A percentile compares a stretch with the other conserved stretches of the same genome.
These are phyloP conservation scores for Lentinula lateritia DNA, from an alignment of 768 basidiomycete genomes.

Conservation along the genomic window DNA sequence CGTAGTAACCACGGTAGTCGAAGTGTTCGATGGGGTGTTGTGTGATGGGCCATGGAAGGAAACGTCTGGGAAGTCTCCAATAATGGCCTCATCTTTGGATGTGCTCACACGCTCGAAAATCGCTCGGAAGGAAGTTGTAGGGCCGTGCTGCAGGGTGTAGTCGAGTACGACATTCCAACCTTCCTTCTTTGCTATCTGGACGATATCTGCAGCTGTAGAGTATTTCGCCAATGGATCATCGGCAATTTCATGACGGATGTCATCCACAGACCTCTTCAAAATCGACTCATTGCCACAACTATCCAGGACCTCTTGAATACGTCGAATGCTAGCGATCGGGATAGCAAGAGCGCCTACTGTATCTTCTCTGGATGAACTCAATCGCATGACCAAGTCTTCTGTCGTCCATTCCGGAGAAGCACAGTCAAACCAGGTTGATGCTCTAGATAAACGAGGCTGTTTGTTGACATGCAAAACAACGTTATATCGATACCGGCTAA, in stretches of 20 bases:
- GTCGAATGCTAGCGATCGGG: background rate
- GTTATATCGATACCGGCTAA: background rate
- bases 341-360: background rate
- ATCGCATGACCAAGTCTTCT: background rate
- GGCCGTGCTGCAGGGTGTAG: background rate
- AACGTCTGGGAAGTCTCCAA: background rate
- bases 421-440: background rate
- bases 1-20: background rate
- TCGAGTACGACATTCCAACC: background rate
- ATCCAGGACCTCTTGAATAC: background rate
- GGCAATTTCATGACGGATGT: background rate
- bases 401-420: background rate
- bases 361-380: background rate
- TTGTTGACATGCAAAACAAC: background rate
- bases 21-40: background rate
- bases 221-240: background rate
- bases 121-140: background rate
- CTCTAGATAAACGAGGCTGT: background rate
- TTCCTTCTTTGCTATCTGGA: background rate
- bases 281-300: background rate
- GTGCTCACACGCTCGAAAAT: background rate
- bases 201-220: background rate
- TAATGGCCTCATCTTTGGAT: background rate
- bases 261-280: background rate
- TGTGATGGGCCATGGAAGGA: background rate